Conservation (phyloP, 495 filamentous ascomycete species). For the Penicillium chermesinum region DNA sequence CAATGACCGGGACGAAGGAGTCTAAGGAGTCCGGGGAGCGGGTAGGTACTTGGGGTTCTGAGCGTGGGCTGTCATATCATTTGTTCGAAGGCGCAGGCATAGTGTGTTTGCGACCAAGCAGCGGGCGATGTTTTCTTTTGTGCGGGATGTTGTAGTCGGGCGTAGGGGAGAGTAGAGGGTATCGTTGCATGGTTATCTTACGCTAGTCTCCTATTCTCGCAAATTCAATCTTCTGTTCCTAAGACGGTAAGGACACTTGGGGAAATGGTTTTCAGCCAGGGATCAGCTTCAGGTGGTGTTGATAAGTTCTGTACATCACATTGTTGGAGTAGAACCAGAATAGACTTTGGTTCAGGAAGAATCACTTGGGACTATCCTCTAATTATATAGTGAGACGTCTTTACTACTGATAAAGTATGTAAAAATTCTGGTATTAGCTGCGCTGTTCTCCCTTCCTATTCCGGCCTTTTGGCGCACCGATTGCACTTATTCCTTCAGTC, state of each 20-base stretch:
- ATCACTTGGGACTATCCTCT: not conserved
- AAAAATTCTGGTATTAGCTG: too few relatives aligned
- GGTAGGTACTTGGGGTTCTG: conserved; percentile 27
- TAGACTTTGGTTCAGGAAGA: conserved; percentile 7
- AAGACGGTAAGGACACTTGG: too few relatives aligned
- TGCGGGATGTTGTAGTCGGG: conserved; percentile 34
- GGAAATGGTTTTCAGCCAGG: not conserved
- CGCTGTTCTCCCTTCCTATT: too few relatives aligned
- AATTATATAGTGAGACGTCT: too few relatives aligned
- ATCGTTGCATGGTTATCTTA: too few relatives aligned
- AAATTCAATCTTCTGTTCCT: too few relatives aligned
- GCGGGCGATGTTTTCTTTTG: conserved; percentile 36
- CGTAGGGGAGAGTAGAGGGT: too few relatives aligned
- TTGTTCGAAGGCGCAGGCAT: conserved; percentile 33
- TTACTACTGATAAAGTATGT: too few relatives aligned
- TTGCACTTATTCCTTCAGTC: too few relatives aligned
- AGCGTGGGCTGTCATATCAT: conserved; percentile 35
- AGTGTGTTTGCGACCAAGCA: conserved; percentile 33
- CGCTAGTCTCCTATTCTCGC: too few relatives aligned
- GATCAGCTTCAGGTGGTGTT: conserved; percentile 19
- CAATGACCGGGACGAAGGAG: not conserved
- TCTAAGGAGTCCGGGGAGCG: too few relatives aligned
- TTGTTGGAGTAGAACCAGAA: conserved; percentile 3
- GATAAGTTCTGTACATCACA: conserved; percentile 15
- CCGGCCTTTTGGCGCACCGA: too few relatives aligned